Evolutionary conservation across 192 early-diverging fungal species (phyloP).

Genomic region (Pecoramyces ruminantium): DNA sequence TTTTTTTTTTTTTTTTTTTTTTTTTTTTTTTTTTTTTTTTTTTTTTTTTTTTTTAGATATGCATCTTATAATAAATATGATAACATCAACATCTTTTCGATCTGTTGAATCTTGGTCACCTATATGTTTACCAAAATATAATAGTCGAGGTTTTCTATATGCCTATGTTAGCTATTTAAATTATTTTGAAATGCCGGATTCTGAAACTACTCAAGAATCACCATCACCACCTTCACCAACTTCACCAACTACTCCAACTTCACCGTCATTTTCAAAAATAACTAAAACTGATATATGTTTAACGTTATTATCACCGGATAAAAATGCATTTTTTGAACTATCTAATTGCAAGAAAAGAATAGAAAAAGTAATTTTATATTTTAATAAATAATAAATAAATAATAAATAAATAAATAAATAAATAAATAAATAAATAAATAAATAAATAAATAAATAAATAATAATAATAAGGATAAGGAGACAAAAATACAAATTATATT

Average conservation of each 20-base stretch:
- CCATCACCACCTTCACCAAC: background rate
- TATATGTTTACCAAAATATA: background rate
- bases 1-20: no score
- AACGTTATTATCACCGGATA: background rate
- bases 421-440: no score
- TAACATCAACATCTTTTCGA: background rate
- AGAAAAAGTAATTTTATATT: background rate
- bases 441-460: no score
- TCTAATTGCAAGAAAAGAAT: background rate
- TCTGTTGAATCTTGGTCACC: background rate
- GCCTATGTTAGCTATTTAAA: background rate
- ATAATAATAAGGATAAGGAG: no score
- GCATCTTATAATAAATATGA: background rate
- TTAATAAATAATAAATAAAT: no score
- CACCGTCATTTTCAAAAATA: background rate
- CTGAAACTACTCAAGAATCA: background rate
- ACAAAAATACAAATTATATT: no score
- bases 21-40: no score
- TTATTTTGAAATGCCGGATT: background rate
- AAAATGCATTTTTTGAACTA: background rate
- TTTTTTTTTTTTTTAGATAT: background rate
- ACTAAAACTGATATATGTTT: background rate
- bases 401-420: background rate
- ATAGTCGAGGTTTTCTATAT: background rate
- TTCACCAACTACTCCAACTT: background rate